Conservation (phyloP, 768 basidiomycete species). For the Kwoniella bestiolae region DNA sequence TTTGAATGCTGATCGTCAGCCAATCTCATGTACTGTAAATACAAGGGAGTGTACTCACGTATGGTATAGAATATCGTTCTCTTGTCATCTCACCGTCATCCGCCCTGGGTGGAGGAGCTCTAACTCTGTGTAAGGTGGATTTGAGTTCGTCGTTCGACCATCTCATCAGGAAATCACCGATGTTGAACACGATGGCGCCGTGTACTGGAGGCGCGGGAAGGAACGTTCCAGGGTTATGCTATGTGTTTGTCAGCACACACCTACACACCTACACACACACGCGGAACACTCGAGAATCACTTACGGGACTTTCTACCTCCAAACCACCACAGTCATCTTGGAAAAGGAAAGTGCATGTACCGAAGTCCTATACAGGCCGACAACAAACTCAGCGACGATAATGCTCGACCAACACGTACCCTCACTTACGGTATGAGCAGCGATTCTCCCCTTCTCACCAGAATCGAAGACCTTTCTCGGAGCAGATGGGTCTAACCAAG, state of each 20-base stretch:
- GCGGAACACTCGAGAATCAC: conserved; percentile 1
- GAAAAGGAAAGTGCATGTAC: conserved; percentile 65
- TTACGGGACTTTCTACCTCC: conserved; percentile 66
- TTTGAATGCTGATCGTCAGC: not conserved
- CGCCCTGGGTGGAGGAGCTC: conserved; percentile 29
- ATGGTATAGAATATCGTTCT: conserved; percentile 68
- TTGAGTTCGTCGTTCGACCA: conserved; percentile 54
- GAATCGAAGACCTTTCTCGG: conserved; percentile 26
- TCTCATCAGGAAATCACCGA: conserved; percentile 43
- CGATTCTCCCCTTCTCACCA: conserved; percentile 31
- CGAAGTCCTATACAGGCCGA: conserved; percentile 63
- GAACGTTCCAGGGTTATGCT: conserved; percentile 57
- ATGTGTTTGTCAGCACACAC: not conserved
- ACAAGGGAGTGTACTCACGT: conserved; percentile 39
- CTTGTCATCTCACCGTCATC: conserved; percentile 60
- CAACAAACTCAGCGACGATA: not conserved
- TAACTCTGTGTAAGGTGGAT: conserved; percentile 53
- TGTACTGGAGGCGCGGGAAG: conserved; percentile 54
- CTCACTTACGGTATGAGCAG: conserved; percentile 13
- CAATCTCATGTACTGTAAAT: not conserved
- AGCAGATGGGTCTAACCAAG: conserved; percentile 31
- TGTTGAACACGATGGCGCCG: conserved; percentile 47
- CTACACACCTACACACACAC: not conserved
- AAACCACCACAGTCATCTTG: conserved; percentile 69
- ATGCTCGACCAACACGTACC: too few relatives aligned